These are phyloP conservation scores for Fomitopsis pulvina DNA, from an alignment of 768 basidiomycete species.

Conservation along the genomic window DNA sequence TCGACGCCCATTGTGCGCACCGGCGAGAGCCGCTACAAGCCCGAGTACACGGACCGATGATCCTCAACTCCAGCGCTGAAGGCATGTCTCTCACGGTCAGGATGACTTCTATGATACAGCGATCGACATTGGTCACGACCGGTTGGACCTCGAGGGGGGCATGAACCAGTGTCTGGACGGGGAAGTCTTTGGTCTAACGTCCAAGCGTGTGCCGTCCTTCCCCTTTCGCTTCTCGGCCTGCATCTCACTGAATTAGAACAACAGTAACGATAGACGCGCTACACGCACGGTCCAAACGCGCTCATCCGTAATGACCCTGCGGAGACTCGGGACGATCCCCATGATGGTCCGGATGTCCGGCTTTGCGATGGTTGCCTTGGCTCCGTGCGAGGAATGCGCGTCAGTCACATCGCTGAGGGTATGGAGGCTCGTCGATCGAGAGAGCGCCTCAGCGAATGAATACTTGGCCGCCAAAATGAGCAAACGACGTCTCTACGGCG, in stretches of 20 bases:
- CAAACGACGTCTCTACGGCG: background rate
- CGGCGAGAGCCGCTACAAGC: too few relatives aligned
- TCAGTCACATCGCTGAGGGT: conserved; percentile 39
- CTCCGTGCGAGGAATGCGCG: conserved; percentile 35
- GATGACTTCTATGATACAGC: too few relatives aligned
- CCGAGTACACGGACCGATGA: too few relatives aligned
- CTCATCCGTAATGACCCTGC: conserved; percentile 41
- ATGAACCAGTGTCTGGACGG: conserved; percentile 15
- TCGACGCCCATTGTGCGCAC: too few relatives aligned
- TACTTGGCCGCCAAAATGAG: conserved; percentile 7
- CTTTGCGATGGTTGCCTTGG: conserved; percentile 31
- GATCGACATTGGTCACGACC: too few relatives aligned
- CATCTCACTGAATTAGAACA: background rate
- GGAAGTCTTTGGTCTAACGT: conserved; percentile 4
- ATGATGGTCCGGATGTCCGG: conserved; percentile 37
- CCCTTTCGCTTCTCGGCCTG: background rate
- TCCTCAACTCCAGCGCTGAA: too few relatives aligned
- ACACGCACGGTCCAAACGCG: conserved; percentile 51
- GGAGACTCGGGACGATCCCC: conserved; percentile 31
- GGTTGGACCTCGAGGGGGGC: conserved; percentile 3
- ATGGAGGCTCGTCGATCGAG: conserved; percentile 30
- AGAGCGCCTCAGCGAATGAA: conserved; percentile 31
- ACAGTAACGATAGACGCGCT: background rate
- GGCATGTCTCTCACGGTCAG: too few relatives aligned
- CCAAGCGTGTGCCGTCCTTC: background rate